phyloP scores from a whole-genome alignment of 495 filamentous ascomycete species.

The Annulohypoxylon moriforme region DNA sequence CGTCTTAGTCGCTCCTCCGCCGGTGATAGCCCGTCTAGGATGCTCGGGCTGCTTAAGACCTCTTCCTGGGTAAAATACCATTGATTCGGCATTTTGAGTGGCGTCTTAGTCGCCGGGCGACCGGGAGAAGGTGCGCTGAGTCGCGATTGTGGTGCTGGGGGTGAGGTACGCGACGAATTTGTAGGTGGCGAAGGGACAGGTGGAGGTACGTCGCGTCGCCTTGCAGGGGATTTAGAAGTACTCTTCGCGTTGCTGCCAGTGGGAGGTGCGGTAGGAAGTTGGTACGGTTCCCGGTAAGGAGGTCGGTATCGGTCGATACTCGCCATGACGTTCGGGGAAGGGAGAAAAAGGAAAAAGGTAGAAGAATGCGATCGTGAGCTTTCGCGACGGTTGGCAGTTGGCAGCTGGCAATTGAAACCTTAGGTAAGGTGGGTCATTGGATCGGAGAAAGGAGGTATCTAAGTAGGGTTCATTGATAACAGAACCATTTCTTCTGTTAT shows the following conservation, averaged over 20 bases:
- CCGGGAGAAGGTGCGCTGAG: slow-evolving; percentile 54
- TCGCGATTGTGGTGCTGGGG: slow-evolving; percentile 59
- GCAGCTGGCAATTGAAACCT: background rate
- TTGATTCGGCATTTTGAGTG: slow-evolving; percentile 63
- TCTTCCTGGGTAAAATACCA: slow-evolving; percentile 93
- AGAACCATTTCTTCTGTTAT: slow-evolving; percentile 18
- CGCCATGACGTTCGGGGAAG: slow-evolving; percentile 52
- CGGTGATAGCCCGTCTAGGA: slow-evolving; percentile 80
- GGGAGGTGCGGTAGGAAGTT: slow-evolving; percentile 48
- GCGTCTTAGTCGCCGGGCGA: slow-evolving; percentile 43
- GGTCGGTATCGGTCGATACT: slow-evolving; percentile 64
- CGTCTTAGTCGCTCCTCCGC: slow-evolving; percentile 81
- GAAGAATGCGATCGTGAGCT: slow-evolving; percentile 13
- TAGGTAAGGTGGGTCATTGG: slow-evolving; percentile 12
- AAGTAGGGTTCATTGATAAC: slow-evolving; percentile 12
- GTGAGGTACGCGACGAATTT: slow-evolving; percentile 60
- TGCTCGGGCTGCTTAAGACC: slow-evolving; percentile 81
- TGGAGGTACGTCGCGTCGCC: slow-evolving; percentile 63
- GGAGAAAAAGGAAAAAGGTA: background rate
- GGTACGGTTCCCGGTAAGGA: slow-evolving; percentile 58
- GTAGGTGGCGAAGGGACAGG: slow-evolving; percentile 65
- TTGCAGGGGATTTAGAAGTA: slow-evolving; percentile 56
- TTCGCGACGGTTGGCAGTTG: slow-evolving; percentile 1
- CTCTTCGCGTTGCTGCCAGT: slow-evolving; percentile 43
- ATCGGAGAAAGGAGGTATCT: background rate